These are phyloP conservation scores for Apiotrichum laibachii DNA, from an alignment of 1,284 basidiomycete species.

Conservation along the genomic window DNA sequence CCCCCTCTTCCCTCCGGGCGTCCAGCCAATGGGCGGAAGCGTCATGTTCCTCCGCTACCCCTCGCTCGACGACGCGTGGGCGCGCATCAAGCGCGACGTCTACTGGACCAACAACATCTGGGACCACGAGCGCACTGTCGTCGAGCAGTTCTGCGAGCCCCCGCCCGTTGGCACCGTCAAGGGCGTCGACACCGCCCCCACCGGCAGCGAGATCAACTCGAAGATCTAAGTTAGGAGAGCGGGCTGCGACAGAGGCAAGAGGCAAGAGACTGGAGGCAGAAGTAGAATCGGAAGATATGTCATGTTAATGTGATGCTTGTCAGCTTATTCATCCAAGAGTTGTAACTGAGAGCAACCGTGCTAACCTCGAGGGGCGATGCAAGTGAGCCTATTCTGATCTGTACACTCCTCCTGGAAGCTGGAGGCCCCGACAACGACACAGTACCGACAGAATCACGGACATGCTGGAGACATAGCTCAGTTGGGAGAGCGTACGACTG, in stretches of 20 bases:
- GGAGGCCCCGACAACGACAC: too few relatives aligned
- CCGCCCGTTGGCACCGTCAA: slow-evolving; percentile 14
- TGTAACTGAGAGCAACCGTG: too few relatives aligned
- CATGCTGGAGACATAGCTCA: too few relatives aligned
- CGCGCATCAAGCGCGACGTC: slow-evolving; percentile 40
- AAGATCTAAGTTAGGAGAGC: neutral
- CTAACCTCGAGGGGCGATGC: too few relatives aligned
- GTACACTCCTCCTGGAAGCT: too few relatives aligned
- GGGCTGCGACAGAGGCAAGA: neutral
- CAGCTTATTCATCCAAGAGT: too few relatives aligned
- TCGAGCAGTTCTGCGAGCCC: slow-evolving; percentile 38
- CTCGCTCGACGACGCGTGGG: slow-evolving; percentile 36
- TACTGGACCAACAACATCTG: slow-evolving; percentile 49
- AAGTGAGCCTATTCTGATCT: too few relatives aligned
- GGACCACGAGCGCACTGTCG: slow-evolving; percentile 38
- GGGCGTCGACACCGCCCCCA: neutral
- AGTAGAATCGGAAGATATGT: too few relatives aligned
- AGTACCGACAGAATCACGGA: too few relatives aligned
- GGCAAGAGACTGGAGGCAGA: too few relatives aligned
- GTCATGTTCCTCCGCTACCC: slow-evolving; percentile 40
- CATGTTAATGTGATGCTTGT: too few relatives aligned
- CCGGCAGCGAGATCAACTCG: neutral
- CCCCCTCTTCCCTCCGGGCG: slow-evolving; percentile 26
- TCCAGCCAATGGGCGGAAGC: slow-evolving; percentile 42
- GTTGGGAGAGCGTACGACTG: too few relatives aligned